phyloP scores from a whole-genome alignment of 257 asterid species.

The Euphrasia confusa region DNA sequence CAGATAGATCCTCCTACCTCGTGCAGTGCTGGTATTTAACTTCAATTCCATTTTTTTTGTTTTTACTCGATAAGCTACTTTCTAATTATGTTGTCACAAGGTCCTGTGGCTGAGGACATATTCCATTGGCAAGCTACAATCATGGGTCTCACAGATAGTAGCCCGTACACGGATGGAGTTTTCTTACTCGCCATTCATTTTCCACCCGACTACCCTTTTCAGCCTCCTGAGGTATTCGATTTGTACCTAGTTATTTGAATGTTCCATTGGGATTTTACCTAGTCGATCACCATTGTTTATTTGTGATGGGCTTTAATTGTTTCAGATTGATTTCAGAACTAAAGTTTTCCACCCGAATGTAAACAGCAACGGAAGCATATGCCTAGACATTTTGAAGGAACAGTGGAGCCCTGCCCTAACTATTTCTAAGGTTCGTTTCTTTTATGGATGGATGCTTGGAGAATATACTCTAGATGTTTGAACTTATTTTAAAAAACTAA shows the following conservation, averaged over 20 bases:
- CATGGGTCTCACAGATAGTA: constrained; percentile 77
- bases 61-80: too few relatives aligned
- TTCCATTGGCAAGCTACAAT: constrained; percentile 93
- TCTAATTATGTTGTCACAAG: too few relatives aligned
- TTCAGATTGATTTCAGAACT: constrained; percentile 88
- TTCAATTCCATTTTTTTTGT: background rate
- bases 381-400: constrained; percentile 93
- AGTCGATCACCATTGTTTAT: background rate
- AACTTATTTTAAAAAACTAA: background rate
- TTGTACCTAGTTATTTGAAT: background rate
- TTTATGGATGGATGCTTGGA: background rate
- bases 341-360: constrained; percentile 90
- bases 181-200: constrained; percentile 77
- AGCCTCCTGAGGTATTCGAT: constrained; percentile 72
- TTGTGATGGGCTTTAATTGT: background rate
- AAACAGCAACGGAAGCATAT: constrained; percentile 89
- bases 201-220: constrained; percentile 90
- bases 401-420: constrained; percentile 99
- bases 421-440: constrained; percentile 64
- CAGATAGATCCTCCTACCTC: constrained; percentile 97
- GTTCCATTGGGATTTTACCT: background rate
- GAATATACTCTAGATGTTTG: background rate
- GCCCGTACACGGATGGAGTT: constrained; percentile 89
- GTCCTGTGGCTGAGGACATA: constrained; percentile 90
- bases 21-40: constrained; percentile 74